Evolutionary conservation across 2,329 filamentous ascomycete genomes (phyloP), one percentile per base, ranked within the genome.

Genomic region (Monosporascus sp.): DNA sequence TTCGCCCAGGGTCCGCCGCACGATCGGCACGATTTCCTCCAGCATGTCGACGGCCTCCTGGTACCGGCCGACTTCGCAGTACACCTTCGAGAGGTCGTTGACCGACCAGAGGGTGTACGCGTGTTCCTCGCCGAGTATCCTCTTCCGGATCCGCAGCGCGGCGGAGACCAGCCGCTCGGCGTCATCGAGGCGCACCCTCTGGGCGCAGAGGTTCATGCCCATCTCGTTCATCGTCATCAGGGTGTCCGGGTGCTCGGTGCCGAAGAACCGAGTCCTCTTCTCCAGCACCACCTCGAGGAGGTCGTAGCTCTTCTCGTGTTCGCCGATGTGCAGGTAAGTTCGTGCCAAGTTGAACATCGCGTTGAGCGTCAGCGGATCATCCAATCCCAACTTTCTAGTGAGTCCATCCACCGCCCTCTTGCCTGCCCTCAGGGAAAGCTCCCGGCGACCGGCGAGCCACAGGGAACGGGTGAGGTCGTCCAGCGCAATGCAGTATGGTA

Each of bases 61-160:
- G 27, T 60, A 53, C n/a, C 59, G 63, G 6, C 64, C 61, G 31
- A 60, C 58, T 17, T 63, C 64, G 49, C 60, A 61, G 46, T 65
- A 57, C 24, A 67, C 54, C 49, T 67, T 70, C 16, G 65, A 63
- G 11, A 70, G 55, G 49, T 70, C 62, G 24, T 65, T 64, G 40
- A 71, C 60, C 19, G 67, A 63, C 59, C 60, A 67, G 26, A 70
- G 53, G 5, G 66, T 68, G 49, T 67, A 68, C 16, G 68, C 63
- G 58, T 71, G 67, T 51, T 70, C 67, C 38, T 67, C 60, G 7
- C 69, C 67, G 11, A 70, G 56, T 14, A 56, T 35, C 31, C 31
- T 35, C 31, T 35, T 35, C 31, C 31, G 31, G 31, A 14, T 35
- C 31, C 31, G 31, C 31, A 14, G 31, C 31, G 31, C 31, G 31